A percentile compares a stretch with the other conserved stretches of the same genome.
These are phyloP conservation scores for Ceratocystis smalleyi DNA, from an alignment of 2,329 filamentous ascomycete genomes.

Conservation along the genomic window DNA sequence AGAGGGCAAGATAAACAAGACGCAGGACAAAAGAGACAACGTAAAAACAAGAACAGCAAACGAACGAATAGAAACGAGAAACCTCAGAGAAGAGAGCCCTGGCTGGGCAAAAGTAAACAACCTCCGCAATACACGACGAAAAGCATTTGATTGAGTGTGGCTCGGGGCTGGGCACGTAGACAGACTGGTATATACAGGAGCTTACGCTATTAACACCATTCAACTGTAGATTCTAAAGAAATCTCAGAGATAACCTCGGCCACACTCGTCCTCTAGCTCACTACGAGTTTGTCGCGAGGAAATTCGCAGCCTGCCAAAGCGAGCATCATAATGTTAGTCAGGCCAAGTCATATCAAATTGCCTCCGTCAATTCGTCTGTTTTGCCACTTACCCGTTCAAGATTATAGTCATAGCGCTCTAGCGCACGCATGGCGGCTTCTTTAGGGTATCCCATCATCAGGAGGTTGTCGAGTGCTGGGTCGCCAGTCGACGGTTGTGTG, in stretches of 20 bases:
- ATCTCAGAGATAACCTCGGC: no score
- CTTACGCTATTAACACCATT: not conserved
- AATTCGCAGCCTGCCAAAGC: constrained; percentile 17
- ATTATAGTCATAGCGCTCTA: constrained; percentile 95
- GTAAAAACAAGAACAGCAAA: not conserved
- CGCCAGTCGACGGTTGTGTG: constrained; percentile 64
- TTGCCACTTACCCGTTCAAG: constrained; percentile 65
- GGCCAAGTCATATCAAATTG: not conserved
- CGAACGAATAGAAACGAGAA: no score
- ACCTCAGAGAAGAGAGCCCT: not conserved
- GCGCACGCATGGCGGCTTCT: constrained; percentile 54
- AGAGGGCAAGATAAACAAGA: not conserved
- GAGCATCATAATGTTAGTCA: not conserved
- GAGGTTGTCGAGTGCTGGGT: constrained; percentile 77
- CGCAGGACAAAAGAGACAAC: not conserved
- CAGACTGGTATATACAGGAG: not conserved
- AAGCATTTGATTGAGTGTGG: not conserved
- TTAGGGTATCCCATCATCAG: constrained; percentile 80
- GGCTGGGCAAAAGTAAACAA: not conserved
- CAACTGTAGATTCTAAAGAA: no score
- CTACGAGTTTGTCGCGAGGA: constrained; percentile 10
- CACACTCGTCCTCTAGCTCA: not conserved
- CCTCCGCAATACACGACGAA: not conserved
- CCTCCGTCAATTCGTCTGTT: not conserved
- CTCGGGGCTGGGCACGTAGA: not conserved